phyloP scores from a whole-genome alignment of 1,284 basidiomycete genomes.

The Wallemia hederae region DNA sequence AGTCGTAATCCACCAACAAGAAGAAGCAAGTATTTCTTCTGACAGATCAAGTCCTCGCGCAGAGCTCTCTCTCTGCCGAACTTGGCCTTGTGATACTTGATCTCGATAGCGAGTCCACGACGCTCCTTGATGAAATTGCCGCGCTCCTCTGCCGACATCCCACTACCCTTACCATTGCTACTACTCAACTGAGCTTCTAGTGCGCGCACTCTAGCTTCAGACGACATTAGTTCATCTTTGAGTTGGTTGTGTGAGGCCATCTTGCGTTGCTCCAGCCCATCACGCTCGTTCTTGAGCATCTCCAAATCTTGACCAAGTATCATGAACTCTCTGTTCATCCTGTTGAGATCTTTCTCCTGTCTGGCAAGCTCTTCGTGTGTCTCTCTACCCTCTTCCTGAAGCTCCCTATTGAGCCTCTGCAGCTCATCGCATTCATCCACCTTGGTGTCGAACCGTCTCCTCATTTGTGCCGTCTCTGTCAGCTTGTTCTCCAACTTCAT shows the following conservation, averaged over 20 bases:
- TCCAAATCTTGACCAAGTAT: conserved; percentile 2
- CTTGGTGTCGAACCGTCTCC: neutral
- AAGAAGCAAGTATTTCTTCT: conserved; percentile 40
- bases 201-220: neutral
- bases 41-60: conserved; percentile 47
- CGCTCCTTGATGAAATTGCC: conserved; percentile 47
- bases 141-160: conserved; percentile 10
- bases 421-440: conserved; percentile 2
- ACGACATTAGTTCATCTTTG: conserved; percentile 1
- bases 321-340: conserved; percentile 7
- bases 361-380: conserved; percentile 2
- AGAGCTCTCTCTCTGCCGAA: conserved; percentile 58
- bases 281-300: conserved; percentile 8
- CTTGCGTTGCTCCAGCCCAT: neutral
- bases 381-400: conserved; percentile 3
- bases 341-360: conserved; percentile 5
- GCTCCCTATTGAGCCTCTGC: conserved; percentile 1
- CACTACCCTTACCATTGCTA: neutral
- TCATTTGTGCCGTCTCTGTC: neutral
- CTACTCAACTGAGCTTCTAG: neutral
- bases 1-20: conserved; percentile 28
- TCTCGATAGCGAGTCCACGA: conserved; percentile 62
- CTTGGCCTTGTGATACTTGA: conserved; percentile 70
- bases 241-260: conserved; percentile 2
- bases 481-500: conserved; percentile 1